phyloP scores from a whole-genome alignment of 2,329 filamentous ascomycete species.

The Seiridium unicorne region DNA sequence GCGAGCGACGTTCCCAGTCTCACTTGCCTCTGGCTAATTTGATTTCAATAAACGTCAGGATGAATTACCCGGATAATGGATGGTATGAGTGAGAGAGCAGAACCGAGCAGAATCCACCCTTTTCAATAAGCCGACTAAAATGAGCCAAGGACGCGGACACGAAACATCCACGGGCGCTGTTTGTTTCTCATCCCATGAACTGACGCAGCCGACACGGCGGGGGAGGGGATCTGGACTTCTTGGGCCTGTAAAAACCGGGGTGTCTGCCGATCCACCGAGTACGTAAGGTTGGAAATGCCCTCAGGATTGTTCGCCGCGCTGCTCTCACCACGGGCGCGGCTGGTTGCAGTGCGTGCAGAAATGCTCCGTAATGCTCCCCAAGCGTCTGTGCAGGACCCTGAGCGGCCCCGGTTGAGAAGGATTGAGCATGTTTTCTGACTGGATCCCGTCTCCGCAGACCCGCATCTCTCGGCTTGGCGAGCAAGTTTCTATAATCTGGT shows the following conservation, averaged over 20 bases:
- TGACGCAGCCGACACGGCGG: background rate
- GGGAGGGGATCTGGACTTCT: background rate
- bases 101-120: constrained; percentile 3
- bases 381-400: background rate
- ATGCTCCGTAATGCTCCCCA: background rate
- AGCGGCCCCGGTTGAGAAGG: background rate
- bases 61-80: background rate
- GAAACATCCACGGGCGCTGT: background rate
- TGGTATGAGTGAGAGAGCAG: background rate
- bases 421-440: constrained; percentile 3
- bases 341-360: too few species aligned
- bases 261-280: too few species aligned
- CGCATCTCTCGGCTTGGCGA: constrained; percentile 2
- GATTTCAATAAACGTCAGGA: background rate
- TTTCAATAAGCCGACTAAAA: background rate
- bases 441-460: background rate
- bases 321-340: too few species aligned
- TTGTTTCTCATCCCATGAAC: background rate
- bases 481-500: constrained; percentile 1
- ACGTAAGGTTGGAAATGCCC: too few species aligned
- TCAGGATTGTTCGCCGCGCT: too few species aligned
- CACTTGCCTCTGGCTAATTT: background rate
- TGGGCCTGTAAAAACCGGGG: too few species aligned
- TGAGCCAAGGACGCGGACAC: background rate
- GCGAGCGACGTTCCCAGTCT: background rate